Conservation (phyloP, 192 early-diverging fungal species). For the Cladochytrium replicatum region DNA sequence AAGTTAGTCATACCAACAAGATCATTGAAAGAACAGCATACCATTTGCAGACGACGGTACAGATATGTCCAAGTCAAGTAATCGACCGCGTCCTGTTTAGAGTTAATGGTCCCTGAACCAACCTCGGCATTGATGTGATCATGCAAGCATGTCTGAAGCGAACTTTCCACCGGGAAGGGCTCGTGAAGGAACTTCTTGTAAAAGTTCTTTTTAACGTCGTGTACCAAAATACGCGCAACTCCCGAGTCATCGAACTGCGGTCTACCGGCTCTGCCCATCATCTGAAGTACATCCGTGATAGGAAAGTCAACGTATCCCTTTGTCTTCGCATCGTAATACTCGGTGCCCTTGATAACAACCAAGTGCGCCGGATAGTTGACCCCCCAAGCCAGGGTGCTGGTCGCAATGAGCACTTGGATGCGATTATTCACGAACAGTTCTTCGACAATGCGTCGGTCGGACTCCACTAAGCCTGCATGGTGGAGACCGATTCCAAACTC, state of each 20-base stretch:
- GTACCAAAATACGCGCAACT: constrained; percentile 85
- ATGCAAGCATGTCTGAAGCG: constrained; percentile 44
- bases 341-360: constrained; percentile 96
- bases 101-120: constrained; percentile 71
- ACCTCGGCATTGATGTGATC: constrained; percentile 96
- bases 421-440: constrained; percentile 89
- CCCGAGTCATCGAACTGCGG: constrained; percentile 94
- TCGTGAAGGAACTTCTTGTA: constrained; percentile 97
- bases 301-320: constrained; percentile 92
- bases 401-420: constrained; percentile 94
- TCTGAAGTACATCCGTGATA: constrained; percentile 96
- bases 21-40: constrained; percentile 1
- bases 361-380: constrained; percentile 95
- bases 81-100: constrained; percentile 89
- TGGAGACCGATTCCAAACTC: constrained; percentile 96
- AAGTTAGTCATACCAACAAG: background rate
- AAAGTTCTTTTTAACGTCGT: constrained; percentile 95
- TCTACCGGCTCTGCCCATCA: constrained; percentile 96
- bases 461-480: constrained; percentile 87
- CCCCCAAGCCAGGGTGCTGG: constrained; percentile 95
- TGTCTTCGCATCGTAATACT: constrained; percentile 87
- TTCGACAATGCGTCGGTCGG: constrained; percentile 79
- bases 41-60: constrained; percentile 74
- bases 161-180: constrained; percentile 57
- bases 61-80: constrained; percentile 97